A percentile compares a stretch with the other conserved stretches of the same genome.
These are phyloP conservation scores for Parastagonospora nodorum DNA, from an alignment of 2,329 filamentous ascomycete species.

Conservation along the genomic window DNA sequence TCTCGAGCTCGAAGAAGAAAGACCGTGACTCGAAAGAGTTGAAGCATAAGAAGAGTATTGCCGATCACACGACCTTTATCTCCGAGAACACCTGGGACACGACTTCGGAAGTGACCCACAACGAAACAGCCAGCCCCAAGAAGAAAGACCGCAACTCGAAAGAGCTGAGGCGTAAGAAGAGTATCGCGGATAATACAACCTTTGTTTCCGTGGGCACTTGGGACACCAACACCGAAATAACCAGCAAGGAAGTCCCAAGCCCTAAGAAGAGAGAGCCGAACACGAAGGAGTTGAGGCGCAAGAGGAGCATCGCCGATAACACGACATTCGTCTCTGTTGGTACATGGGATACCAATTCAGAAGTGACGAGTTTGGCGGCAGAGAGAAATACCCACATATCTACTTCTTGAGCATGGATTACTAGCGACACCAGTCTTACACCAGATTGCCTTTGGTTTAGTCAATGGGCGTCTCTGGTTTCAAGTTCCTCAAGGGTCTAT, in stretches of 20 bases:
- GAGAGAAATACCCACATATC: no score
- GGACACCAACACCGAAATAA: no score
- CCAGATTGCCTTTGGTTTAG: constrained; percentile 3
- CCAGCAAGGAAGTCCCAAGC: constrained; percentile 4
- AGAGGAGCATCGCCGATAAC: constrained; percentile 22
- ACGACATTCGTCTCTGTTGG: constrained; percentile 2
- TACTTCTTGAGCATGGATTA: no score
- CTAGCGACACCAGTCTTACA: constrained; percentile 4
- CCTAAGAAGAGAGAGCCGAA: constrained; percentile 21
- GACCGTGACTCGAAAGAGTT: constrained; percentile 20
- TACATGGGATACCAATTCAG: constrained; percentile 35
- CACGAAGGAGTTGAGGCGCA: constrained; percentile 17
- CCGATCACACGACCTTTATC: neutral
- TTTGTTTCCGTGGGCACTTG: no score
- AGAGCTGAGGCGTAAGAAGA: neutral
- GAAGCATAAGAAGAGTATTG: constrained; percentile 17
- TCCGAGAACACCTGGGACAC: constrained; percentile 29
- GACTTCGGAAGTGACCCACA: constrained; percentile 18
- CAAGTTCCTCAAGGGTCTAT: neutral
- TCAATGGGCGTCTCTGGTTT: neutral
- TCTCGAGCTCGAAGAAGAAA: constrained; percentile 22
- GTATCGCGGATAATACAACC: no score
- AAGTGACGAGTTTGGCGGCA: constrained; percentile 19
- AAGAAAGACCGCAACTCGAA: neutral
- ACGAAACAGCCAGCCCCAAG: neutral